Evolutionary conservation across 108 stramenopile genomes (phyloP).

Genomic region (Cyclotella choctawhatcheeana): DNA sequence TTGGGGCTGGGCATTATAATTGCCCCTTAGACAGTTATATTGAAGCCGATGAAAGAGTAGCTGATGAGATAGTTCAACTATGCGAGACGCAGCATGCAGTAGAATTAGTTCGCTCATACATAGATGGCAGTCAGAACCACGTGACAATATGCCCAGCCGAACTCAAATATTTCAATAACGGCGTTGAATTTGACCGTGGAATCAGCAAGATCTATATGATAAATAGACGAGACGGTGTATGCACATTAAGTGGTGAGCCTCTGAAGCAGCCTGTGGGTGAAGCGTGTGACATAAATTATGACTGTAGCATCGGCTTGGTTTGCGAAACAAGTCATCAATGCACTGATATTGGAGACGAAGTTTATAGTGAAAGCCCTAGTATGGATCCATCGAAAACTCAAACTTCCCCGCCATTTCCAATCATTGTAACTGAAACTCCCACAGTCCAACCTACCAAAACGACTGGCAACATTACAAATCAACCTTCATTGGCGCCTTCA

Average conservation of each 20-base stretch:
- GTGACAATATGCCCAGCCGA: neutral
- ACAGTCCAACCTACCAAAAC: neutral
- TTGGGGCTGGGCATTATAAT: neutral
- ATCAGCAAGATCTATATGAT: neutral
- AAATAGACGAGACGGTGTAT: neutral
- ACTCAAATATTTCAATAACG: constrained; percentile 1
- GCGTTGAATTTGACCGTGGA: neutral
- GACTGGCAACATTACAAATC: neutral
- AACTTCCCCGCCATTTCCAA: neutral
- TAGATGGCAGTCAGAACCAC: neutral
- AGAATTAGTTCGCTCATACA: neutral
- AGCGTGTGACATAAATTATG: neutral
- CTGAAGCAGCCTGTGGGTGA: neutral
- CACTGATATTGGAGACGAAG: neutral
- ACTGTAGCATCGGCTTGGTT: neutral
- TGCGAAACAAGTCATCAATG: neutral
- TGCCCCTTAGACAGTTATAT: neutral
- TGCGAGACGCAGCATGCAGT: constrained; percentile 5
- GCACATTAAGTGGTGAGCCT: neutral
- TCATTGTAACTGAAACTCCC: neutral
- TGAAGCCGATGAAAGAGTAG: neutral
- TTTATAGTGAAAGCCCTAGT: neutral
- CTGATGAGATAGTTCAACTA: neutral
- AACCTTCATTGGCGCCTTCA: neutral
- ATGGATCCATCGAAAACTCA: neutral